Base-by-base conservation (phyloP, 2,329 filamentous ascomycete species). In the Fusarium temperatum region DNA sequence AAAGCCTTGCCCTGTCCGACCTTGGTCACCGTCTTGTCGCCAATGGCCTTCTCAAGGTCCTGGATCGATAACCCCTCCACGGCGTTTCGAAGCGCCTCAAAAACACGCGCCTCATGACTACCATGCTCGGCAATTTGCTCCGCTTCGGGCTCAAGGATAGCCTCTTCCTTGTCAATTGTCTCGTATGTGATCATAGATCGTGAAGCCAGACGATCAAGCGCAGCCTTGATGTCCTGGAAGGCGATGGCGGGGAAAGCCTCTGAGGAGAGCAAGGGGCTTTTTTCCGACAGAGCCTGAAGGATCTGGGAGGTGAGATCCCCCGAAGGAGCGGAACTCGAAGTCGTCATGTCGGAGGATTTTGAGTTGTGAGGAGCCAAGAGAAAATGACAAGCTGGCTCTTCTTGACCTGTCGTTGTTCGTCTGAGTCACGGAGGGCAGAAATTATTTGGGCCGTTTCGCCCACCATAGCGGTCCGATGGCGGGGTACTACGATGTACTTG, bases 1-100 rank as follows among this genome's bases (percentile, higher is more conserved):
- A 98, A 98, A 39, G 96, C 96, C 85, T 96, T 97, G 78, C 95
- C 95, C 82, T 96, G 93, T n/a, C 96, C 96, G 69, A 98, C 87
- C 85, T 94, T 96, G 56, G 92, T 88, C 50, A 90, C 92, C 54
- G 86, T 91, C 82, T 94, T 93, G 82, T 93, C 90, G 63, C 93
- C 92, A 74, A 96, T 91, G 62, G 85, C 86, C 80, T 85, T 86
- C 83, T 92, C 89, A 64, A 95, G 85, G 75, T 96, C 93, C 74
- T 89, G 85, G 68, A 98, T 92, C 74, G 93, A 93, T 82, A 98
- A 87, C 28, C 95, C 95, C 80, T 96, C 94, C 74, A 95, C 81
- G 36, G 92, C 91, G 74, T 89, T 86, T 76, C 89, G 87, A 65
- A 96, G 85, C 1, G 92, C 93, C 78, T 94, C 90, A 78, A 94